Evolutionary conservation across 371 early-diverging fungal species (phyloP).

Genomic region (Amoeboradix gromovi): DNA sequence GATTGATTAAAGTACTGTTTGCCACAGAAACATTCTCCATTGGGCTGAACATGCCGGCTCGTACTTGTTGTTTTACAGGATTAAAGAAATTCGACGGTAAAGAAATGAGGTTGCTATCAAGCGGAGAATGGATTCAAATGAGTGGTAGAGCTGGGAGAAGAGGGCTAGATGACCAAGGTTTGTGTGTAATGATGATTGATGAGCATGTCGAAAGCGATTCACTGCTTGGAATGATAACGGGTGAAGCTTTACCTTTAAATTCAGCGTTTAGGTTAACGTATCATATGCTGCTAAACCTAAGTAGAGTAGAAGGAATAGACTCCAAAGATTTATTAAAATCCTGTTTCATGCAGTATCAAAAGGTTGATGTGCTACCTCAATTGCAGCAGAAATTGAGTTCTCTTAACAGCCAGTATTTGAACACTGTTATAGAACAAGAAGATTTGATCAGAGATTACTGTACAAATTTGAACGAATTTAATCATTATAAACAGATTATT

Average conservation of each 20-base stretch:
- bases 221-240: conserved; percentile 78
- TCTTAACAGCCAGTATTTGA: conserved; percentile 23
- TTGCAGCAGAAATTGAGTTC: conserved; percentile 21
- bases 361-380: conserved; percentile 44
- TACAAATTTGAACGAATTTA: conserved; percentile 39
- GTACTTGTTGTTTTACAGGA: conserved; percentile 91
- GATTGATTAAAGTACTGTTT: conserved; percentile 89
- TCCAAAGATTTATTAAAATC: conserved; percentile 80
- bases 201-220: conserved; percentile 81
- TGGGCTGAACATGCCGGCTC: conserved; percentile 99
- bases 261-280: conserved; percentile 95
- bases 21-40: conserved; percentile 99
- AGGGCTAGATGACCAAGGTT: conserved; percentile 80
- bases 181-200: conserved; percentile 87
- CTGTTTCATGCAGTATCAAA: conserved; percentile 91
- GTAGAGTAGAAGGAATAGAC: conserved; percentile 83
- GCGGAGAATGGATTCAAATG: conserved; percentile 96
- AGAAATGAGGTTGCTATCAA: conserved; percentile 49
- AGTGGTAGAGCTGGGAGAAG: conserved; percentile 19
- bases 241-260: conserved; percentile 68
- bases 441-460: conserved; percentile 36
- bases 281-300: conserved; percentile 93
- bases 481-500: conserved; percentile 26
- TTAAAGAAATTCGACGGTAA: conserved; percentile 94
- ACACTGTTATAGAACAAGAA: conserved; percentile 34